Percentiles rank a stretch among this genome's conserved stretches.
Conservation (phyloP, 371 early-diverging fungal species). For the Batkoa obscura region DNA sequence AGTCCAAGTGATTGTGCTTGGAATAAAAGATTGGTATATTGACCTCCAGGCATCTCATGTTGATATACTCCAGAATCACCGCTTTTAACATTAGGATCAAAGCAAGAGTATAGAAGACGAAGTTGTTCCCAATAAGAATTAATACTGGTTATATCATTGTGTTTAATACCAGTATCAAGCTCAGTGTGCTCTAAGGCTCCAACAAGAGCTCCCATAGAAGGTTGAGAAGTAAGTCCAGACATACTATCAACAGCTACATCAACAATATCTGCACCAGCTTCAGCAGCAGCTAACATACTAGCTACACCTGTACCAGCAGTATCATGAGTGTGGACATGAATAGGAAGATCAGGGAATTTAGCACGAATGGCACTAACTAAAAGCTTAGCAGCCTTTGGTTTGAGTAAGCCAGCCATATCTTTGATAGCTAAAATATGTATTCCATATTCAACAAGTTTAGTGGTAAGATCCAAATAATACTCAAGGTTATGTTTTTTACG, state of each 20-base stretch:
- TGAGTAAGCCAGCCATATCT: conserved; percentile 93
- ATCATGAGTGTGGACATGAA: conserved; percentile 93
- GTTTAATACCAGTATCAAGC: conserved; percentile 59
- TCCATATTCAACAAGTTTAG: conserved; percentile 69
- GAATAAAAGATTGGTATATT: conserved; percentile 94
- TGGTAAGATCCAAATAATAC: conserved; percentile 83
- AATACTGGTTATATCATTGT: conserved; percentile 52
- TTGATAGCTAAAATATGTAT: conserved; percentile 89
- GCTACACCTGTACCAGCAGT: conserved; percentile 93
- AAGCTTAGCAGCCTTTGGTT: conserved; percentile 70
- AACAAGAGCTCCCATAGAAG: conserved; percentile 87
- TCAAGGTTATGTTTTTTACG: conserved; percentile 58
- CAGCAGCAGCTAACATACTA: conserved; percentile 75
- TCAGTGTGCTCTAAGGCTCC: conserved; percentile 57
- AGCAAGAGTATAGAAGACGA: conserved; percentile 81
- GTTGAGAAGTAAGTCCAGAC: conserved; percentile 93
- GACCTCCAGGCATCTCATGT: conserved; percentile 93
- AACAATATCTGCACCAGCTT: conserved; percentile 86
- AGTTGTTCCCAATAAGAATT: conserved; percentile 93
- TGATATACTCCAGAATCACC: conserved; percentile 80
- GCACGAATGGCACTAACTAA: conserved; percentile 64
- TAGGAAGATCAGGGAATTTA: conserved; percentile 76
- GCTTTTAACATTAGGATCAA: conserved; percentile 73
- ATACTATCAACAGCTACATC: conserved; percentile 84
- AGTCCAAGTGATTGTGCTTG: conserved; percentile 83